A percentile compares a stretch with the other conserved stretches of the same genome.
These are phyloP conservation scores for Kwoniella bestiolae DNA, from an alignment of 768 basidiomycete genomes.

Conservation along the genomic window DNA sequence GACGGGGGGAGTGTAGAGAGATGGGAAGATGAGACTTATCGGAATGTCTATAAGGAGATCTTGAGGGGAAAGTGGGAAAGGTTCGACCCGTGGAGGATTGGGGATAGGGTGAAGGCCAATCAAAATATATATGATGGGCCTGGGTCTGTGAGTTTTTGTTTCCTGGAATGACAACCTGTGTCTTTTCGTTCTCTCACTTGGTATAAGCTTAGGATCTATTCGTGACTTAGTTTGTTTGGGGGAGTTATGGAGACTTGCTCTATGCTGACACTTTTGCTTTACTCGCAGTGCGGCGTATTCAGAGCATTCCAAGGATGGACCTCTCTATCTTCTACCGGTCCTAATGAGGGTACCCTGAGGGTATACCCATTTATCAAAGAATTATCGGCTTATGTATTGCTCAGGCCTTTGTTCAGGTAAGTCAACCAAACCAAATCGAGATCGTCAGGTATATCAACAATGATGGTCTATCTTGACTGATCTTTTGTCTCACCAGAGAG, in stretches of 20 bases:
- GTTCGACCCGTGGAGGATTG: constrained; percentile 46
- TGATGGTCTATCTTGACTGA: not conserved
- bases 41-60: constrained; percentile 65
- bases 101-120: constrained; percentile 19
- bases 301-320: constrained; percentile 60
- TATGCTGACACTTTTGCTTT: no score
- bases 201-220: no score
- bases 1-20: constrained; percentile 77
- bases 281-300: constrained; percentile 53
- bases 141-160: constrained; percentile 35
- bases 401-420: constrained; percentile 69
- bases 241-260: no score
- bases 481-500: not conserved
- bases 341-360: constrained; percentile 67
- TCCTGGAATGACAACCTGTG: no score
- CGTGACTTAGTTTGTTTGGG: no score
- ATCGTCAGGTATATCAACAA: not conserved
- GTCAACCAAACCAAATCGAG: no score
- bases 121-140: constrained; percentile 66
- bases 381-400: constrained; percentile 66
- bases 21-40: constrained; percentile 52
- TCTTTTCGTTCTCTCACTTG: no score
- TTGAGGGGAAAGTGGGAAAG: constrained; percentile 46
- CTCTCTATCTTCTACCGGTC: constrained; percentile 66
- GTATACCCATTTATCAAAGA: constrained; percentile 67